Evolutionary conservation across 306 rosid species (phyloP).

Genomic region (Casuarina equisetifolia): DNA sequence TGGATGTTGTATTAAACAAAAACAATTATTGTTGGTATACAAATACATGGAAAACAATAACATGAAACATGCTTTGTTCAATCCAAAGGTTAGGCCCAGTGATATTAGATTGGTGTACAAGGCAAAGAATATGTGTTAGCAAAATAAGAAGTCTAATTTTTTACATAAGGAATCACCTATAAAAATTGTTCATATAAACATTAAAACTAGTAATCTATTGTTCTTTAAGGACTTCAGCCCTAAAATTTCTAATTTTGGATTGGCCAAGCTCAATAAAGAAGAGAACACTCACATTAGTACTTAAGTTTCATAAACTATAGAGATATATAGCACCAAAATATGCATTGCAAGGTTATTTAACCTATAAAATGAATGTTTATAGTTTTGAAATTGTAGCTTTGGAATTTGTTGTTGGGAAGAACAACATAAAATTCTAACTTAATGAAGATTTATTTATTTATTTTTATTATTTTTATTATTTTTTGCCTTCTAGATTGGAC

Average conservation of each 20-base stretch:
- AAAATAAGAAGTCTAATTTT: too few relatives aligned
- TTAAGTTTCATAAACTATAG: slow-evolving; percentile 53
- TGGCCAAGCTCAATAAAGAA: slow-evolving; percentile 68
- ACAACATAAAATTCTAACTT: slow-evolving; percentile 35
- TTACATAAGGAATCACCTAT: too few relatives aligned
- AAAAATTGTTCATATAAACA: too few relatives aligned
- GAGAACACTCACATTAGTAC: slow-evolving; percentile 32
- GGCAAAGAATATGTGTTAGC: slow-evolving; percentile 63
- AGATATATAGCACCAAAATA: too few relatives aligned
- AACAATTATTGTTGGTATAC: slow-evolving; percentile 17
- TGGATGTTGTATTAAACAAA: slow-evolving; percentile 31
- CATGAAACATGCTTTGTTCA: slow-evolving; percentile 29
- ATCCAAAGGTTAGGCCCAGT: slow-evolving; percentile 33
- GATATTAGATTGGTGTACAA: slow-evolving; percentile 55
- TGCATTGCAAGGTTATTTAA: too few relatives aligned
- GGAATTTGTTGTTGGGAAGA: slow-evolving; percentile 39
- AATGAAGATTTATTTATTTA: slow-evolving; percentile 45
- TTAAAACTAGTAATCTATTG: too few relatives aligned
- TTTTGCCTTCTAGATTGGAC: slow-evolving; percentile 60
- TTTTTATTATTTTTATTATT: background rate
- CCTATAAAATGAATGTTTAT: too few relatives aligned
- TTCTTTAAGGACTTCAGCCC: slow-evolving; percentile 61
- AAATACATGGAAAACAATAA: slow-evolving; percentile 21
- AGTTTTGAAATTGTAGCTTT: too few relatives aligned
- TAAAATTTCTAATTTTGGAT: slow-evolving; percentile 78